Conservation (phyloP, 441 rosid genomes). For the Mallotus japonicus region DNA sequence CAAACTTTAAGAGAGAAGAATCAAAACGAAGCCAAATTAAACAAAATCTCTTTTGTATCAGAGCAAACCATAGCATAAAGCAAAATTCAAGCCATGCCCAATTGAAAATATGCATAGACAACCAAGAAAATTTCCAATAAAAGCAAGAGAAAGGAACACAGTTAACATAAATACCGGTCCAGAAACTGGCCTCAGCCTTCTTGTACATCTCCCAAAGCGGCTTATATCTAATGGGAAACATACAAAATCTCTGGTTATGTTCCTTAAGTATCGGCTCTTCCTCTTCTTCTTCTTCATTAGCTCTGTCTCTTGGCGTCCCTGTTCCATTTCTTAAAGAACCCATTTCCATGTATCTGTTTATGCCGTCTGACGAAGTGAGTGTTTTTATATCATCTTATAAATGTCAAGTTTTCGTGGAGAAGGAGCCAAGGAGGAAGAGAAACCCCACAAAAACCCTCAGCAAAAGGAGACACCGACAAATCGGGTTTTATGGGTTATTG, state of each 20-base stretch:
- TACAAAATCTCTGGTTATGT: slow-evolving; percentile 81
- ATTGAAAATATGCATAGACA: background rate
- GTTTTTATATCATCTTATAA: background rate
- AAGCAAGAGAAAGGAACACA: background rate
- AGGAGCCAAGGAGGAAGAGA: background rate
- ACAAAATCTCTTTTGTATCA: background rate
- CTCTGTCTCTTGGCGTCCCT: slow-evolving; percentile 23
- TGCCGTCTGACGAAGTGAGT: background rate
- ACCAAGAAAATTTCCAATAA: background rate
- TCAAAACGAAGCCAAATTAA: background rate
- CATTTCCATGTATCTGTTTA: slow-evolving; percentile 29
- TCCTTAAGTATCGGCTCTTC: slow-evolving; percentile 64
- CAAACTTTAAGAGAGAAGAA: background rate
- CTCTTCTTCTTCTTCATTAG: slow-evolving; percentile 19
- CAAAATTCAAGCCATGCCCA: background rate
- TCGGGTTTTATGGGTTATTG: slow-evolving; percentile 4
- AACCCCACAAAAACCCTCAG: slow-evolving; percentile 41
- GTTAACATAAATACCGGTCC: slow-evolving; percentile 60
- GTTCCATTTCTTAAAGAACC: slow-evolving; percentile 43
- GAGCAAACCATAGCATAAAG: too few relatives aligned
- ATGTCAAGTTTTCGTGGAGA: slow-evolving; percentile 1
- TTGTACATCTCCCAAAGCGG: slow-evolving; percentile 92
- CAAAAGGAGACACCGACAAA: slow-evolving; percentile 12
- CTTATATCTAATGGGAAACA: slow-evolving; percentile 78
- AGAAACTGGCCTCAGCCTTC: slow-evolving; percentile 91